Evolutionary conservation across 352 stramenopile species (phyloP).

Genomic region (Thraustotheca clavata): DNA sequence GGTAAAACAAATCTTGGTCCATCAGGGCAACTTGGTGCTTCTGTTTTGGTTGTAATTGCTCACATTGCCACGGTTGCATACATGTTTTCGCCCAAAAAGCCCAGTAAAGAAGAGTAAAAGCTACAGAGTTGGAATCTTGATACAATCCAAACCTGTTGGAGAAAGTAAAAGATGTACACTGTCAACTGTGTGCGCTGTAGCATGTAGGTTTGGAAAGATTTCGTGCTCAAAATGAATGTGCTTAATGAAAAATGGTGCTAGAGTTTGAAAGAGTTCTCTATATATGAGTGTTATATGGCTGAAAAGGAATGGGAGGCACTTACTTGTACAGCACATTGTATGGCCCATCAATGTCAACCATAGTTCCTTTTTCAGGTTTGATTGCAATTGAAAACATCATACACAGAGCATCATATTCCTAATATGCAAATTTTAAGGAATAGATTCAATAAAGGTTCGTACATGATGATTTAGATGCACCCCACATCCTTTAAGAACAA

Average conservation of each 20-base stretch:
- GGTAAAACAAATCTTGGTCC: conserved; percentile 6
- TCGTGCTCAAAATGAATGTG: conserved; percentile 17
- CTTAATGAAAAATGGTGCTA: conserved; percentile 13
- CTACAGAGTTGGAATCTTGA: background rate
- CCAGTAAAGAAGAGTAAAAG: background rate
- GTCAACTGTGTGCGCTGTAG: conserved; percentile 7
- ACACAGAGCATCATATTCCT: conserved; percentile 16
- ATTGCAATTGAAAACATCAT: conserved; percentile 3
- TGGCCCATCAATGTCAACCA: background rate
- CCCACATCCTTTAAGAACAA: conserved; percentile 7
- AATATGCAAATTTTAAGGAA: background rate
- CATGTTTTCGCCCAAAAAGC: background rate
- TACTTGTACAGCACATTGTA: conserved; percentile 11
- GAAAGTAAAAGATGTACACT: conserved; percentile 20
- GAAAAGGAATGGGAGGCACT: background rate
- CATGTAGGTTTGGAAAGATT: conserved; percentile 14
- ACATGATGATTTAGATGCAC: conserved; percentile 17
- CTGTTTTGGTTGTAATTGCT: background rate
- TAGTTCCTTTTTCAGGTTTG: background rate
- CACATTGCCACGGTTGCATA: background rate
- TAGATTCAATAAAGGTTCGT: background rate
- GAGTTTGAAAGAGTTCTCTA: conserved; percentile 8
- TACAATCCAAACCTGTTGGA: background rate
- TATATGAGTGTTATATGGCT: background rate
- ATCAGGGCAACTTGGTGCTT: background rate